Evolutionary conservation across 2,329 filamentous ascomycete genomes (phyloP), one percentile per base, ranked within the genome.

Genomic region (Xylaria sp.): DNA sequence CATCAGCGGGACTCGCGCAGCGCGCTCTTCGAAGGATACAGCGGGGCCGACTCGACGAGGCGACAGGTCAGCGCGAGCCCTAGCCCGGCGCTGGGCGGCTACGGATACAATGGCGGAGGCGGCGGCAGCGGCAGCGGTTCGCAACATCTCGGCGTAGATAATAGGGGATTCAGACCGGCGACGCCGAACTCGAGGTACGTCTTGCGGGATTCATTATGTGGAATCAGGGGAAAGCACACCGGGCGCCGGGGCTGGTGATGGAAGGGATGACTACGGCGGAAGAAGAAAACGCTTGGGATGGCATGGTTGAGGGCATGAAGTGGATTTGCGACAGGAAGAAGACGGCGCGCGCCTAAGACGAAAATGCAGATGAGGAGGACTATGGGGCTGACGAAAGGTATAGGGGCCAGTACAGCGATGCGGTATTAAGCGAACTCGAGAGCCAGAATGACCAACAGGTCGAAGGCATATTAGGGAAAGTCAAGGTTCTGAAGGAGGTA

Each of bases 391-490:
- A 71, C 62, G 15, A 50, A 3, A 7, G 60, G 23, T 15, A 73
- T 73, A 93, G 91, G 78, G 95, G 95, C 15, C 94, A 98, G 80
- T 98, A 98, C 81, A 95, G 92, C 78, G 92, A 97, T 76, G 92
- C 94, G 23, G 94, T 97, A 57, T 87, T 99, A 63, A 94, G 93
- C 79, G 94, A 97, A 82, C 87, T 99, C 69, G 96, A 99, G 84
- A 95, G 92, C 77, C 96, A 99, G 83, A 98, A 98, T 79, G 94
- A 98, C 75, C 86, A 89, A 67, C 91, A 98, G 76, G 91, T 98
- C 12, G 92, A 94, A 70, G 94, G 94, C n/a, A 94, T 98, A 78
- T 87, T 93, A 74, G 92, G 92, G 73, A 98, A 97, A 82, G 95
- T 98, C 69, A 90, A 88, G 84, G 89, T 94, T 84, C 80, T 98